A percentile compares a stretch with the other conserved stretches of the same genome.
phyloP scores from a whole-genome alignment of 1,139 yeast species.

The Wickerhamomyces sp. region DNA sequence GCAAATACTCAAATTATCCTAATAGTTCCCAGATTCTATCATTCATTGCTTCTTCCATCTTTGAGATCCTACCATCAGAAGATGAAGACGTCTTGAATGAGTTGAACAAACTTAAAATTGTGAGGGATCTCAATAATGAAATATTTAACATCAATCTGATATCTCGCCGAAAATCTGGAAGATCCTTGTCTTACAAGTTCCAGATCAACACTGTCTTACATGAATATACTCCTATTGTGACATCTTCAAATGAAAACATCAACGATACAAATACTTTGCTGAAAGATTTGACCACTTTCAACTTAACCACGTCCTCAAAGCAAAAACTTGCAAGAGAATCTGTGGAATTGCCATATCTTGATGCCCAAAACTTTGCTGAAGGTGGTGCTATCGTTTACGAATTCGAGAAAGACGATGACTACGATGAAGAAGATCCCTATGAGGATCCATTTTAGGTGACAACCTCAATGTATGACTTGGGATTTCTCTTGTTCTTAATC shows the following conservation, averaged over 20 bases:
- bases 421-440: slow-evolving; percentile 95
- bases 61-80: slow-evolving; percentile 51
- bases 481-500: neutral
- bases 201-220: slow-evolving; percentile 49
- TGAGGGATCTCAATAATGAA: slow-evolving; percentile 45
- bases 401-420: slow-evolving; percentile 79
- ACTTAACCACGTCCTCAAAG: slow-evolving; percentile 65
- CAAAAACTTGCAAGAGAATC: slow-evolving; percentile 77
- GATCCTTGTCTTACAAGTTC: slow-evolving; percentile 58
- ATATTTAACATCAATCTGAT: slow-evolving; percentile 47
- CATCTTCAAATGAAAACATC: slow-evolving; percentile 26
- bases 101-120: slow-evolving; percentile 41
- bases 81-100: slow-evolving; percentile 46
- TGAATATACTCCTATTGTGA: slow-evolving; percentile 37
- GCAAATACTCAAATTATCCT: slow-evolving; percentile 42
- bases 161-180: slow-evolving; percentile 80
- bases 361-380: slow-evolving; percentile 74
- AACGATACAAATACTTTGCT: slow-evolving; percentile 43
- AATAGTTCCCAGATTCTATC: slow-evolving; percentile 43
- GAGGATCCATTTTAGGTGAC: slow-evolving; percentile 77
- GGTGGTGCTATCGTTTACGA: slow-evolving; percentile 95
- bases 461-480: no score
- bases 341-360: slow-evolving; percentile 83
- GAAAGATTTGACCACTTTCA: slow-evolving; percentile 80
- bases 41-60: slow-evolving; percentile 68